Evolutionary conservation across 176 grass and related monocot genomes (phyloP).

Genomic region (Carex parvula): DNA sequence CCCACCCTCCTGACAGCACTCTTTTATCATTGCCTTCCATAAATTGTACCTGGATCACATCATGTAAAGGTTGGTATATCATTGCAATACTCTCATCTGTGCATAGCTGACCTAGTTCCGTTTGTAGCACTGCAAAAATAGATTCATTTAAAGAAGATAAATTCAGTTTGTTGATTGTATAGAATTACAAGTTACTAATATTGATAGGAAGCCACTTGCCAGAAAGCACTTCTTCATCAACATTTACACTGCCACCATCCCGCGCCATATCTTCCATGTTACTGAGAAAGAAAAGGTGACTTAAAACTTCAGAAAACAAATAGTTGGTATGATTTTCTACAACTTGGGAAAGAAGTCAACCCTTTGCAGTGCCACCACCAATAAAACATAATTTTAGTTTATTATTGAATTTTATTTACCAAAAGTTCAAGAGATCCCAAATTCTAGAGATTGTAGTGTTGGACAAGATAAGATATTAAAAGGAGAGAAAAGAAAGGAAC

Average conservation of each 20-base stretch:
- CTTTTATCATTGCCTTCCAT: conserved; percentile 5
- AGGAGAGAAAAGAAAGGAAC: conserved; percentile 1
- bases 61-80: conserved; percentile 77
- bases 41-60: conserved; percentile 62
- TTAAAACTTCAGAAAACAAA: conserved; percentile 11
- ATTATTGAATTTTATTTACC: background rate
- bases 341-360: background rate
- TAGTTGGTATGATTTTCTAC: background rate
- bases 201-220: conserved; percentile 34
- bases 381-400: background rate
- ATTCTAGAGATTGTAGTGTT: background rate
- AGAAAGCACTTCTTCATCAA: conserved; percentile 63
- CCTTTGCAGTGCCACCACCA: background rate
- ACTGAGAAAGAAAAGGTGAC: conserved; percentile 37
- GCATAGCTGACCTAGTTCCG: conserved; percentile 57
- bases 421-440: background rate
- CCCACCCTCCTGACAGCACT: background rate
- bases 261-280: conserved; percentile 96
- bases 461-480: background rate
- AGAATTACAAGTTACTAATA: conserved; percentile 25
- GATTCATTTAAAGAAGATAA: conserved; percentile 21
- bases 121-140: conserved; percentile 45
- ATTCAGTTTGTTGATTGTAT: conserved; percentile 7
- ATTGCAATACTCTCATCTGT: conserved; percentile 40
- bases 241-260: conserved; percentile 78